These are phyloP conservation scores for Fusarium nelsonii DNA, from an alignment of 2,329 filamentous ascomycete species.

Conservation along the genomic window DNA sequence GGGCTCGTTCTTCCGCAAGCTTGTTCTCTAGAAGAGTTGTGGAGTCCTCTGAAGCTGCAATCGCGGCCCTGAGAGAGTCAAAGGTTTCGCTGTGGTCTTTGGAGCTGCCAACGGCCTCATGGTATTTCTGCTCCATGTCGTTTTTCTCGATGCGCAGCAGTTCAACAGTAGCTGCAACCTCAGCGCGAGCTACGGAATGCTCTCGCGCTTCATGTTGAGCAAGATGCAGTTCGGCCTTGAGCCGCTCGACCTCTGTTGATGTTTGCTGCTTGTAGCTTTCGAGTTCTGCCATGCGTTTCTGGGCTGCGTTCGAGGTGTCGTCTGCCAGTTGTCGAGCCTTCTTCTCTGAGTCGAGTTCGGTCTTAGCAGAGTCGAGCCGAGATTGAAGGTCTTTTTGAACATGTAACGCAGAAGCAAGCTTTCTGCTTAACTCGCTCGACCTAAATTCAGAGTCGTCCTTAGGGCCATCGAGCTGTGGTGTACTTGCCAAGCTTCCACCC, in stretches of 20 bases:
- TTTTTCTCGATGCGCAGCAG: constrained; percentile 88
- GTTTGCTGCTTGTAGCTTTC: constrained; percentile 87
- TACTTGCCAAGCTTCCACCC: constrained; percentile 72
- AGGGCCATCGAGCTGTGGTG: constrained; percentile 70
- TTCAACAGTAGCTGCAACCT: constrained; percentile 79
- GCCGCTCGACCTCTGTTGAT: constrained; percentile 83
- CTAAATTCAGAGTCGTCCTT: constrained; percentile 68
- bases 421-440: constrained; percentile 79
- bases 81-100: constrained; percentile 79
- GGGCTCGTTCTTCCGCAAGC: constrained; percentile 83
- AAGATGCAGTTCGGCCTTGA: constrained; percentile 87
- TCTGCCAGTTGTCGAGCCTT: constrained; percentile 86
- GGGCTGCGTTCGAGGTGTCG: constrained; percentile 84
- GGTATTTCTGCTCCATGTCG: constrained; percentile 76
- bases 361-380: constrained; percentile 75
- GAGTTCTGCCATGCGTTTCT: constrained; percentile 85
- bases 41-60: constrained; percentile 83
- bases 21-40: constrained; percentile 81
- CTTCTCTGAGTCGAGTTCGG: constrained; percentile 84
- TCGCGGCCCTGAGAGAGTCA: constrained; percentile 79
- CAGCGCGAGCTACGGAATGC: constrained; percentile 80
- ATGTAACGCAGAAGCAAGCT: constrained; percentile 84
- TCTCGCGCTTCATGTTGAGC: constrained; percentile 83
- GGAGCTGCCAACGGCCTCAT: constrained; percentile 74
- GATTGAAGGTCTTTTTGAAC: constrained; percentile 83